These are phyloP conservation scores for Xylaria telfairii DNA, from an alignment of 495 filamentous ascomycete genomes.

Conservation along the genomic window DNA sequence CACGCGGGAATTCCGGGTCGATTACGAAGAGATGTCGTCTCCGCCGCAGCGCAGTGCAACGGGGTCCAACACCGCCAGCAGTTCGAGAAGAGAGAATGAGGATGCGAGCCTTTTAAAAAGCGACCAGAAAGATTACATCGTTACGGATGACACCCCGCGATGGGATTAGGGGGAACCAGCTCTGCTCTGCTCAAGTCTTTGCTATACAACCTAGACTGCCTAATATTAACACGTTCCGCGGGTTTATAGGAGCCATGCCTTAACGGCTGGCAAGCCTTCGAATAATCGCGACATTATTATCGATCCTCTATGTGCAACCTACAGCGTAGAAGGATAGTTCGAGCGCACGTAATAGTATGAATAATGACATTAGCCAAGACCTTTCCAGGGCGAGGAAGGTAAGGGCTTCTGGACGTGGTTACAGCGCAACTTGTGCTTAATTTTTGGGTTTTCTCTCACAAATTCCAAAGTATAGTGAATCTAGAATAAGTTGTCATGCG, in stretches of 20 bases:
- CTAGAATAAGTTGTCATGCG: background rate
- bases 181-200: background rate
- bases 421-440: background rate
- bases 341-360: background rate
- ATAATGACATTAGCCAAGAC: background rate
- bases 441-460: background rate
- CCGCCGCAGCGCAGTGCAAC: background rate
- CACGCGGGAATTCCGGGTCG: constrained; percentile 12
- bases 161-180: background rate
- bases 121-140: background rate
- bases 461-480: background rate
- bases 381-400: background rate
- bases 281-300: background rate
- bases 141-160: background rate
- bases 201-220: background rate
- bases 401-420: background rate
- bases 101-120: background rate
- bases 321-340: background rate
- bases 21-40: background rate
- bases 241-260: background rate
- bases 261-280: background rate
- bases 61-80: background rate
- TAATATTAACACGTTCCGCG: background rate
- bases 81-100: background rate
- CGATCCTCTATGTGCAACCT: background rate